These are phyloP conservation scores for Microbotryum lychnidis-dioicae DNA, from an alignment of 1,284 basidiomycete genomes.

Conservation along the genomic window DNA sequence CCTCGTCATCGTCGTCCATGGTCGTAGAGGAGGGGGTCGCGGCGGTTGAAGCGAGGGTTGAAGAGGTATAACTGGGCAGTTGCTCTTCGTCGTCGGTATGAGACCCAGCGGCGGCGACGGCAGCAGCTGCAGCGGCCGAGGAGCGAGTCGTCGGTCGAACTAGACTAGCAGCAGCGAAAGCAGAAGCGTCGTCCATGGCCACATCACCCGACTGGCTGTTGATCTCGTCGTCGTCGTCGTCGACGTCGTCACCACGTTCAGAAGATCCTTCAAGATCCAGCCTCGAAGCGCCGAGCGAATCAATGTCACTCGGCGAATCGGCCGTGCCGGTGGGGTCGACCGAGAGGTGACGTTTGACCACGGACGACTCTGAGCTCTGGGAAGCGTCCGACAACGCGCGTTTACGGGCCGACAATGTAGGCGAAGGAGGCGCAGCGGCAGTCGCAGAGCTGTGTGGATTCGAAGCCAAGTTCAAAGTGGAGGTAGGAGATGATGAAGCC, in stretches of 20 bases:
- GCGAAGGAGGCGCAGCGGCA: not conserved
- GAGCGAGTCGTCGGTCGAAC: not conserved
- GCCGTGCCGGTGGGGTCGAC: conserved; percentile 17
- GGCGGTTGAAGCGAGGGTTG: not conserved
- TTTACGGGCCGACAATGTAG: not conserved
- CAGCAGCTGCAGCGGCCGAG: conserved; percentile 4
- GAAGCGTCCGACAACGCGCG: conserved; percentile 4
- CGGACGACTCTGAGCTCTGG: not conserved
- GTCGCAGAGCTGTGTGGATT: too few relatives aligned
- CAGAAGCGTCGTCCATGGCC: not conserved
- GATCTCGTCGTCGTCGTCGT: not conserved
- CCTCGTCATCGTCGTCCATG: too few relatives aligned
- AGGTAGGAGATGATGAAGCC: too few relatives aligned
- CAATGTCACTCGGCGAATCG: conserved; percentile 11
- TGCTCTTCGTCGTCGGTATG: conserved; percentile 2
- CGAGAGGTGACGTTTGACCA: conserved; percentile 4
- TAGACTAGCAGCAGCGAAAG: conserved; percentile 1
- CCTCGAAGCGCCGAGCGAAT: conserved; percentile 25
- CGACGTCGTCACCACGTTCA: not conserved
- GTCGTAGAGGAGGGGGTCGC: too few relatives aligned
- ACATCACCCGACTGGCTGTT: not conserved
- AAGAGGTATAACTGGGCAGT: not conserved
- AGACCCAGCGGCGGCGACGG: not conserved
- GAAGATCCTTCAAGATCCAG: conserved; percentile 17
- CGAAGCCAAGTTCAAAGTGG: too few relatives aligned